Conservation (phyloP, 2,329 filamentous ascomycete genomes). For the Pseudocercospora crystallina region DNA sequence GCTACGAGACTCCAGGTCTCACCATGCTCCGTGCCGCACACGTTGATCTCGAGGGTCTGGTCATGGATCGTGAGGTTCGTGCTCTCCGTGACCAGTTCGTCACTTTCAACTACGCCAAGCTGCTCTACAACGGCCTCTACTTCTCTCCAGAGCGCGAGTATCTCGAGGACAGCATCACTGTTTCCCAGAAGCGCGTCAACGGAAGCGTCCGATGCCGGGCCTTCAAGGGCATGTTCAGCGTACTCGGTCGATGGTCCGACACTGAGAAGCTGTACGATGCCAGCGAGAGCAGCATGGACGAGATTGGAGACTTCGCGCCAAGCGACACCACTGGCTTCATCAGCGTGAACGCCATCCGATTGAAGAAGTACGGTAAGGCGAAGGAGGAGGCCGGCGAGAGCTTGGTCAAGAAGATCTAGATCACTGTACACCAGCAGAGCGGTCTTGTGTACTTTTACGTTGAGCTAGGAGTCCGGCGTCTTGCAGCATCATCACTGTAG, state of each 20-base stretch:
- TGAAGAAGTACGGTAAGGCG: conserved; percentile 46
- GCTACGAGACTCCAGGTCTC: conserved; percentile 69
- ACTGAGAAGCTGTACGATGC: conserved; percentile 70
- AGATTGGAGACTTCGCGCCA: conserved; percentile 66
- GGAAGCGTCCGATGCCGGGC: conserved; percentile 61
- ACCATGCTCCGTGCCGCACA: conserved; percentile 58
- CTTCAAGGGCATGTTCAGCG: conserved; percentile 66
- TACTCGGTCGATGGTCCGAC: conserved; percentile 60
- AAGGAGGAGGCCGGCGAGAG: conserved; percentile 38
- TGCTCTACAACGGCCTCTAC: conserved; percentile 63
- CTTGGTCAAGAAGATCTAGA: conserved; percentile 28
- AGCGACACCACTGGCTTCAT: conserved; percentile 69
- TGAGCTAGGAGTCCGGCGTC: conserved; percentile 4
- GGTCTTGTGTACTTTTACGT: neutral
- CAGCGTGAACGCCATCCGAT: conserved; percentile 63
- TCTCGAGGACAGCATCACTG: conserved; percentile 63
- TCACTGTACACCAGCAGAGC: neutral
- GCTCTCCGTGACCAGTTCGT: conserved; percentile 70
- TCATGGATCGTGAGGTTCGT: conserved; percentile 67
- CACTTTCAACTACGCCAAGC: conserved; percentile 62
- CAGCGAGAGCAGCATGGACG: conserved; percentile 68
- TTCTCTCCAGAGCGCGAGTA: conserved; percentile 72
- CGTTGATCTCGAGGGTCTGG: conserved; percentile 65
- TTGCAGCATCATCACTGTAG: conserved; percentile 3
- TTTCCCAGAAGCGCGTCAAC: conserved; percentile 62